A percentile compares a stretch with the other conserved stretches of the same genome.
Evolutionary conservation across 129 eudicot species (phyloP).

Genomic region (Helichrysum umbraculigerum): DNA sequence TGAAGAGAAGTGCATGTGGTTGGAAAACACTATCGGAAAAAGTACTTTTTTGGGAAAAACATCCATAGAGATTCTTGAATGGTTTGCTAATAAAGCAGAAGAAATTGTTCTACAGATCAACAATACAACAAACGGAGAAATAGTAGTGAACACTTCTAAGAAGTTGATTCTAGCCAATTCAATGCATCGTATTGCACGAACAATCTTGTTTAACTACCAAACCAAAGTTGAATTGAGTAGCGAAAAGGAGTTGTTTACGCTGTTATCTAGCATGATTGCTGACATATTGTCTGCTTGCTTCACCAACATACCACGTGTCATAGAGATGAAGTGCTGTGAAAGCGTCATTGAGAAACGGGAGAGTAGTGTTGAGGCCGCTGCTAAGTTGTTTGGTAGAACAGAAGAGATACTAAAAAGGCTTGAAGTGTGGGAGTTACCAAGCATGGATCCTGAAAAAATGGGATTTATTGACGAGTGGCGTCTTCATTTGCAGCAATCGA

Average conservation of each 20-base stretch:
- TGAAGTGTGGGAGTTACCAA: too few species aligned
- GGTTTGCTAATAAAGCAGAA: slow-evolving; percentile 15
- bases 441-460: too few species aligned
- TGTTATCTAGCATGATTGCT: neutral
- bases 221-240: too few species aligned
- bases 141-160: neutral
- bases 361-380: neutral
- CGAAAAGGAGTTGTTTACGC: too few species aligned
- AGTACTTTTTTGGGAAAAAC: slow-evolving; percentile 5
- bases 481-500: too few species aligned
- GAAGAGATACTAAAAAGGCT: too few species aligned
- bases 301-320: slow-evolving; percentile 5
- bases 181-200: neutral
- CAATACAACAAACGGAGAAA: too few species aligned
- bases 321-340: neutral
- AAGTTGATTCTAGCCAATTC: slow-evolving; percentile 5
- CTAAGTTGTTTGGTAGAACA: neutral
- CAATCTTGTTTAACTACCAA: neutral
- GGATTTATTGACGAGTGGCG: too few species aligned
- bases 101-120: neutral
- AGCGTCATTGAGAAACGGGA: neutral
- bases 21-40: neutral
- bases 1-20: neutral
- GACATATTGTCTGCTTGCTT: neutral
- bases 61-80: slow-evolving; percentile 5